Evolutionary conservation across 306 rosid genomes (phyloP).

Genomic region (Trifolium dubium): DNA sequence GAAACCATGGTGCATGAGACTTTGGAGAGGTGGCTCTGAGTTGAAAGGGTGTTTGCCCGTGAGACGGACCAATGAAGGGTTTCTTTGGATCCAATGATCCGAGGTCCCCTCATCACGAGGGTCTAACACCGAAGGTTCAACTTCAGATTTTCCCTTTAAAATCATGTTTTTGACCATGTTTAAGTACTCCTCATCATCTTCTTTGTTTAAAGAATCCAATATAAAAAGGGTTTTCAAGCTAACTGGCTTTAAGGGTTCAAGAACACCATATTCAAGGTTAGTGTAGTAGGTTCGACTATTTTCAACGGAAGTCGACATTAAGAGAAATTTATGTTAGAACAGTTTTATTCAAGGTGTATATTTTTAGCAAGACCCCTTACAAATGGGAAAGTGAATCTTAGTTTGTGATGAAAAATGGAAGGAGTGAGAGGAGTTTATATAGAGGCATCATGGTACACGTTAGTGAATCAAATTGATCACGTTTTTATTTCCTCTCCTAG

Average conservation of each 20-base stretch:
- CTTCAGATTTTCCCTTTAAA: not conserved
- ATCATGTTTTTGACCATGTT: not conserved
- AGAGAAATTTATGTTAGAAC: not conserved
- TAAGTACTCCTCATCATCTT: not conserved
- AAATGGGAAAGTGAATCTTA: not conserved
- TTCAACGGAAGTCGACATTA: conserved; percentile 70
- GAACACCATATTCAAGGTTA: conserved; percentile 44
- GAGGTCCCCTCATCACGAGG: conserved; percentile 13
- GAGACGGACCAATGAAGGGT: conserved; percentile 17
- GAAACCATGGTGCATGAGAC: conserved; percentile 29
- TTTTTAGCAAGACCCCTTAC: not conserved
- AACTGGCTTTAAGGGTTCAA: conserved; percentile 37
- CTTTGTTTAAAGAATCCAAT: not conserved
- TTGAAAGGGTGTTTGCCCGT: conserved; percentile 20
- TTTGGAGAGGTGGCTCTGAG: conserved; percentile 24
- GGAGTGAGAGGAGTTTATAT: not conserved
- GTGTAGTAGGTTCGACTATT: conserved; percentile 53
- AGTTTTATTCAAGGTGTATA: not conserved
- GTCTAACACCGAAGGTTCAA: conserved; percentile 11
- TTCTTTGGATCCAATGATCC: conserved; percentile 15
- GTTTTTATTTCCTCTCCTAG: not conserved
- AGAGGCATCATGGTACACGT: not conserved
- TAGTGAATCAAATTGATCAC: not conserved
- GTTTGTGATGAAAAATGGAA: not conserved
- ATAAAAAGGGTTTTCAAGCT: not conserved